Base-by-base conservation (phyloP, 2,329 filamentous ascomycete species). In the Pseudogymnoascus sp. region DNA sequence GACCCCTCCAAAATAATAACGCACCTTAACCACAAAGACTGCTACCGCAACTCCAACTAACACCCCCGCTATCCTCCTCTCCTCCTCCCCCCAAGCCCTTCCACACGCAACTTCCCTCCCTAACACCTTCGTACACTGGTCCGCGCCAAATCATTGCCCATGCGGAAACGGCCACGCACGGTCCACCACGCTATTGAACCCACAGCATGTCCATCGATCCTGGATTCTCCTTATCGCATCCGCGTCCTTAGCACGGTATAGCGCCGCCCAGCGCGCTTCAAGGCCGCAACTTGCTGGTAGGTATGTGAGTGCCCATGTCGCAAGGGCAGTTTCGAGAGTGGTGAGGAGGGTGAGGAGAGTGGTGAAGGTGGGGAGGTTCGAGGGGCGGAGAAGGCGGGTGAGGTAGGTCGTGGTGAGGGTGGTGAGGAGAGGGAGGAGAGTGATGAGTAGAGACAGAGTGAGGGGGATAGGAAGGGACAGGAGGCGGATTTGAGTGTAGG, bases 141-240 rank as follows among this genome's bases (percentile, higher is more conserved):
- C 64, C 18, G 60, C 39, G 39, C 67, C 63, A 45, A 71, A 57
- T 57, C 66, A 64, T 58, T 70, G 35, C 8, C 57, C 58, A 1
- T 59, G 63, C 0, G 75, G 75, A 61, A 87, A 88, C 0, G 86
- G 87, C 74, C 79, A 89, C 0, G 81, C 79, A 64, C 79, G 81
- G 66, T 90, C 85, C 28, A 68, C 71, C 26, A 82, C 68, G 3
- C 75, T 78, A 60, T 76, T 76, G 33, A 88, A 74, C 0, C 87
- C 87, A 65, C 87, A 90, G 73, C 87, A 90, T 6, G 79, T 68
- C 30, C 88, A 78, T 0, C 77, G 70, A 67, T 90, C 83, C 67
- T 90, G 87, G 57, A 90, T 85, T 1, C 72, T 70, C 39, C 77
- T 74, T 60, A 90, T 79, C 1, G 75, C 70, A 4, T 67, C 66